A percentile compares a stretch with the other conserved stretches of the same genome.
Conservation (phyloP, 805 yeast genomes). For the Saturnispora quitensis region DNA sequence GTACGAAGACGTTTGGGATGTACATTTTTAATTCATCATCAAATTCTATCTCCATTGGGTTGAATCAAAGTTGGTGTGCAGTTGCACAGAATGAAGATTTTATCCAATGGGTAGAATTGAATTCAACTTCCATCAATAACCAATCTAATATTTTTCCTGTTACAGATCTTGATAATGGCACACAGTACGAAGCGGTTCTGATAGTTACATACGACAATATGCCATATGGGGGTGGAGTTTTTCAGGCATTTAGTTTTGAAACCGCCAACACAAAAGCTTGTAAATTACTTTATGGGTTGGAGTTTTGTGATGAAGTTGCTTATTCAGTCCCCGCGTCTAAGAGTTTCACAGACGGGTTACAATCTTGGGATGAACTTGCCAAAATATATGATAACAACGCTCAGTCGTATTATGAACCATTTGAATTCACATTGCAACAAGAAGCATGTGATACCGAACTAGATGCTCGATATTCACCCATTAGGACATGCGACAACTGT, state of each 20-base stretch:
- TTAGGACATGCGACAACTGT: slow-evolving; percentile 69
- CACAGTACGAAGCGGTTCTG: slow-evolving; percentile 57
- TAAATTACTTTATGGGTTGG: slow-evolving; percentile 61
- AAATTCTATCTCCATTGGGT: slow-evolving; percentile 28
- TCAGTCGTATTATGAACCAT: slow-evolving; percentile 44
- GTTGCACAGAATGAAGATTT: slow-evolving; percentile 32
- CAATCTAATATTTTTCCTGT: slow-evolving; percentile 45
- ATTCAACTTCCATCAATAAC: slow-evolving; percentile 10
- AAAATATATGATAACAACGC: slow-evolving; percentile 60
- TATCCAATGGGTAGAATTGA: slow-evolving; percentile 16
- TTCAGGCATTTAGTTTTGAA: slow-evolving; percentile 45
- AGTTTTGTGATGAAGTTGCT: slow-evolving; percentile 74
- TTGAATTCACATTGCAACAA: slow-evolving; percentile 67
- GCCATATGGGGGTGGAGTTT: slow-evolving; percentile 55
- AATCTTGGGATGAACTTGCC: slow-evolving; percentile 30
- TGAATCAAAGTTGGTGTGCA: slow-evolving; percentile 66
- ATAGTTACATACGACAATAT: slow-evolving; percentile 36
- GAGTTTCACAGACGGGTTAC: slow-evolving; percentile 20
- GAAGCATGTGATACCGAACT: slow-evolving; percentile 62
- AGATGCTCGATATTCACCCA: slow-evolving; percentile 64
- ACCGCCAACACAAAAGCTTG: slow-evolving; percentile 52
- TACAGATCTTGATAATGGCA: slow-evolving; percentile 48
- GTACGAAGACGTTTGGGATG: slow-evolving; percentile 26
- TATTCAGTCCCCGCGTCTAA: slow-evolving; percentile 66
- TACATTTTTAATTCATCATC: slow-evolving; percentile 38